phyloP scores from a whole-genome alignment of 1,284 basidiomycete genomes.

The Ustilago nuda region DNA sequence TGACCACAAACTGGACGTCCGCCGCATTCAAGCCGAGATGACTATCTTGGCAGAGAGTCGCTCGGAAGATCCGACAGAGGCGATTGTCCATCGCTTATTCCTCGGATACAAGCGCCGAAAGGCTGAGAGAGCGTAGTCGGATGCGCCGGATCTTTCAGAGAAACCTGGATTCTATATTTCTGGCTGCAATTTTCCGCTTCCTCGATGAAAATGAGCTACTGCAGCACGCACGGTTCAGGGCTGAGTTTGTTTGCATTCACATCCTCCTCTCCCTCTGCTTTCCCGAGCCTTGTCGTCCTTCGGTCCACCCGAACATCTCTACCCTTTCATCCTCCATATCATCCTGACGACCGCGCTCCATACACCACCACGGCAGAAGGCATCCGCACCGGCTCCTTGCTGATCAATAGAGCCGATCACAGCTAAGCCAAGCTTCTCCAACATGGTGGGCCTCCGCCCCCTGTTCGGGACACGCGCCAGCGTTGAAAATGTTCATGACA shows the following conservation, averaged over 20 bases:
- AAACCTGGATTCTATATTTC: neutral
- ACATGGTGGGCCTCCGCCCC: conserved; percentile 32
- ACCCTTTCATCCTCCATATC: neutral
- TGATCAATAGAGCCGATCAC: too few species aligned
- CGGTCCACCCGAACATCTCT: neutral
- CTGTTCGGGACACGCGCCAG: conserved; percentile 40
- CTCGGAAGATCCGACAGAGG: too few species aligned
- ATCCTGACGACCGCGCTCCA: neutral
- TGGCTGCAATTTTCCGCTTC: neutral
- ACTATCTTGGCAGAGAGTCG: too few species aligned
- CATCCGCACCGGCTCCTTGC: neutral
- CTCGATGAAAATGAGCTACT: neutral
- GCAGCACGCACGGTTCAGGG: conserved; percentile 9
- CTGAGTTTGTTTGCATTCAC: conserved; percentile 4
- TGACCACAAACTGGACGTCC: conserved; percentile 2
- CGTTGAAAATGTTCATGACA: conserved; percentile 37
- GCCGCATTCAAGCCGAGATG: neutral
- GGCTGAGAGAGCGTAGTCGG: neutral
- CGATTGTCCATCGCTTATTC: too few species aligned
- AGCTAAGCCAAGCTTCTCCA: neutral
- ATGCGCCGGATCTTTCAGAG: conserved; percentile 1
- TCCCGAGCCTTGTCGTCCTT: neutral
- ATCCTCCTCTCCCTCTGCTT: neutral
- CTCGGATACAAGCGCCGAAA: neutral
- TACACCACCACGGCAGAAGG: neutral